Evolutionary conservation across 192 early-diverging fungal genomes (phyloP), one percentile per base, ranked within the genome.

Genomic region (Piromyces finnis): DNA sequence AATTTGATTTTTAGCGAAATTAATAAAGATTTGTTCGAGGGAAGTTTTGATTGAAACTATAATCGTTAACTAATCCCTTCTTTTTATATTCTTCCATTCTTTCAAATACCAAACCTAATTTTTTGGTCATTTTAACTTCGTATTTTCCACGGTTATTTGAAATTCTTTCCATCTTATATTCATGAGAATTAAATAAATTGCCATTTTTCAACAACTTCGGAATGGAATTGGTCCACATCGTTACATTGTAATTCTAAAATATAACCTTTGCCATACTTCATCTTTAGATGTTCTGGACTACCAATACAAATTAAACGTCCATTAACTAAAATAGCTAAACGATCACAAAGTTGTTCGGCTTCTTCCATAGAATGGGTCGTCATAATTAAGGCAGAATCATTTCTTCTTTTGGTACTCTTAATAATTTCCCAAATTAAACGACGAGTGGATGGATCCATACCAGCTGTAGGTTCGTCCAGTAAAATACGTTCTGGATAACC

Each of bases 401-500:
- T 30, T 13, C 5, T 30, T 30, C 30, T 6, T 14, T 30, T 29
- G 1, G 78, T 78, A 12, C 13, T 4, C 15, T 30, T 14, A 28
- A 90, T 85, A 30, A 86, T 84, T 35, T 84, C 83, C 89, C 89
- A 90, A 37, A 90, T 87, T 51, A 83, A 78, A 28, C 84, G 86
- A 27, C 87, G 87, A 77, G 85, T 87, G 29, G 88, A 83, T 12
- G 87, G 85, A 78, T 87, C 86, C 5, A 87, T 77, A 29, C 86
- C 86, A 16, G 85, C 83, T 26, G 85, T 86, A 18, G 85, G 85
- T 36, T 86, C 85, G 41, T 85, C 84, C 27, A 83, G 37, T 29
- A 84, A 77, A 15, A 85, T 41, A 26, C 80, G 77, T 26, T 68
- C 32, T 14, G 84, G 83, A 79, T 80, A 78, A 16, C 79, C 84